Evolutionary conservation across 805 yeast genomes (phyloP).

Genomic region (Tetrapisispora arboricola): DNA sequence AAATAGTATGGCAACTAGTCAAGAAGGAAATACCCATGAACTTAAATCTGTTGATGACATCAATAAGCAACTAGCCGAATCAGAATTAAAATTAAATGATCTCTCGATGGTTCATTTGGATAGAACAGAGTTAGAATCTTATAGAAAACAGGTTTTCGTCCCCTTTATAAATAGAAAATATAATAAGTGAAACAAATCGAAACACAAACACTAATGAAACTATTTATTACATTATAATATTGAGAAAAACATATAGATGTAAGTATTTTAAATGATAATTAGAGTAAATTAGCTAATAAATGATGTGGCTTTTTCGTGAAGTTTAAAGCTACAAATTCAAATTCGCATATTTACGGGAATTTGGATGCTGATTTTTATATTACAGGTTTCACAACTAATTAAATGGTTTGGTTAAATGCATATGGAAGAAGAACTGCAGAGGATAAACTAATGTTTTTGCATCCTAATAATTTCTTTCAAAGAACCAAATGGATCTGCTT

Average conservation of each 20-base stretch:
- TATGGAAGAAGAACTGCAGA: too few species aligned
- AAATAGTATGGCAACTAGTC: neutral
- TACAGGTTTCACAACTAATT: too few species aligned
- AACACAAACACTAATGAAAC: too few species aligned
- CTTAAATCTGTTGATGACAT: neutral
- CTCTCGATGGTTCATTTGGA: conserved; percentile 10
- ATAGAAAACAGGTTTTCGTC: conserved; percentile 17
- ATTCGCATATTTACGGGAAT: too few species aligned
- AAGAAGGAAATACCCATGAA: neutral
- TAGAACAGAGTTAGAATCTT: conserved; percentile 20
- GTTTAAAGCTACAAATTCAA: too few species aligned
- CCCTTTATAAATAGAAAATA: neutral
- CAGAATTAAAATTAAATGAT: conserved; percentile 27
- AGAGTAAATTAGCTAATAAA: too few species aligned
- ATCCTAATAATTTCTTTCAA: conserved; percentile 47
- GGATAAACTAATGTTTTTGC: conserved; percentile 13
- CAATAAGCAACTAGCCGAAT: conserved; percentile 3
- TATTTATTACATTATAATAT: too few species aligned
- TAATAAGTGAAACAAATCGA: neutral
- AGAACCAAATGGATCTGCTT: conserved; percentile 54
- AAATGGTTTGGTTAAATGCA: too few species aligned
- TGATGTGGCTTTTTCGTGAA: too few species aligned
- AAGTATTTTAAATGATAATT: too few species aligned
- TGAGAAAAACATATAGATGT: too few species aligned
- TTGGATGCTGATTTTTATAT: too few species aligned